Evolutionary conservation across 2,329 filamentous ascomycete species (phyloP), one percentile per base, ranked within the genome.

Genomic region (Chaetomium sp.): DNA sequence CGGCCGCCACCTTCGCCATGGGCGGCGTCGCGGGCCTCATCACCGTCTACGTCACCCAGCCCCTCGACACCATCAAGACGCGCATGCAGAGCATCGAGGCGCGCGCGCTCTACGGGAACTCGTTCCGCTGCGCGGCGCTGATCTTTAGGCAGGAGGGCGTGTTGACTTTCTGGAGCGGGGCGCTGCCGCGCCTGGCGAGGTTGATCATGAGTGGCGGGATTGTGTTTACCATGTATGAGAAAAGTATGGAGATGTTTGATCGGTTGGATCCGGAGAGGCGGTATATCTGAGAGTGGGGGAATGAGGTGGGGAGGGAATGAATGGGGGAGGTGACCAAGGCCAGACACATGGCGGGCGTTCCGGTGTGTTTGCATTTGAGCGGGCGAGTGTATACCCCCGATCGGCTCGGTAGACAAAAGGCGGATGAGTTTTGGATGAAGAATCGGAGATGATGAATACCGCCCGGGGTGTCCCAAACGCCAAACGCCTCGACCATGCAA

Each of bases 141-240:
- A 96, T 99, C 70, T 90, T 95, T 76, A 91, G 87, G 78, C 88
- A 97, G 60, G 95, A 99, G 78, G 94, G 95, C 2, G 63, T 98
- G 13, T 76, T 94, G 49, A 97, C 93, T 0, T 91, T 98, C 70
- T 99, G 95, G 95, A 94, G 91, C 70, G 95, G 95, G 29, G 94
- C 95, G 25, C 74, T 98, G 70, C 95, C 95, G 1, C 83, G 95
- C 61, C 78, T 99, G 72, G 94, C 88, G 27, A 83, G 95, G 64
- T 77, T 99, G 71, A 90, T 97, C 50, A 78, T 98, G 77, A 97
- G 93, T 74, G 95, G 95, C 63, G 95, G 95, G 21, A 97, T 99
- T 74, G 95, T 99, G 49, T 99, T 99, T 75, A 96, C 95, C 25
- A 96, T 98, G 89, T 95, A 97, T 76, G 94, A 98, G 81, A 97